These are phyloP conservation scores for Botryosphaeria dothidea DNA, from an alignment of 2,329 filamentous ascomycete species.

Conservation along the genomic window DNA sequence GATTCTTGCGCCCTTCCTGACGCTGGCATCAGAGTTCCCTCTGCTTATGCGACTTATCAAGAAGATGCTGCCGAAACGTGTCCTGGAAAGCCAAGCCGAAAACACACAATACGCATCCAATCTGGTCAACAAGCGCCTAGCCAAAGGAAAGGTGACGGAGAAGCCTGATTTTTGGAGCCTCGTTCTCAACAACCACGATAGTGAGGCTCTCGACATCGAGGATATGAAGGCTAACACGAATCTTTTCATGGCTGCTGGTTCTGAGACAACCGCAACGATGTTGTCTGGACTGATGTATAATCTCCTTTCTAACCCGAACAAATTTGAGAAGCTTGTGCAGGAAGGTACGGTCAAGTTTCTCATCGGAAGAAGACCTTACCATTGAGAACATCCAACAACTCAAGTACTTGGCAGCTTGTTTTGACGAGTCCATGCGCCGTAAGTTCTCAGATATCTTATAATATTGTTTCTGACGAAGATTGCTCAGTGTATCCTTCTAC, in stretches of 20 bases:
- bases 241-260: constrained; percentile 35
- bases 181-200: background rate
- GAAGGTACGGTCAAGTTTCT: background rate
- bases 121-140: background rate
- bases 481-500: constrained; percentile 29
- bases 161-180: background rate
- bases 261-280: constrained; percentile 43
- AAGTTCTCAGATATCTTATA: background rate
- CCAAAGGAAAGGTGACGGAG: background rate
- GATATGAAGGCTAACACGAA: background rate
- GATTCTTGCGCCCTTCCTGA: background rate
- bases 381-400: background rate
- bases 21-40: background rate
- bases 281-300: constrained; percentile 39
- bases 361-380: background rate
- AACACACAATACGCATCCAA: background rate
- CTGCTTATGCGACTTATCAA: background rate
- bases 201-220: background rate
- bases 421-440: constrained; percentile 39
- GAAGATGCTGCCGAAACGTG: background rate
- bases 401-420: constrained; percentile 24
- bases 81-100: background rate
- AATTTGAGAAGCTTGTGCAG: background rate
- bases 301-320: constrained; percentile 27
- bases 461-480: background rate